A percentile compares a stretch with the other conserved stretches of the same genome.
These are phyloP conservation scores for Eucalyptus curtisii DNA, from an alignment of 345 rosid species.

Conservation along the genomic window DNA sequence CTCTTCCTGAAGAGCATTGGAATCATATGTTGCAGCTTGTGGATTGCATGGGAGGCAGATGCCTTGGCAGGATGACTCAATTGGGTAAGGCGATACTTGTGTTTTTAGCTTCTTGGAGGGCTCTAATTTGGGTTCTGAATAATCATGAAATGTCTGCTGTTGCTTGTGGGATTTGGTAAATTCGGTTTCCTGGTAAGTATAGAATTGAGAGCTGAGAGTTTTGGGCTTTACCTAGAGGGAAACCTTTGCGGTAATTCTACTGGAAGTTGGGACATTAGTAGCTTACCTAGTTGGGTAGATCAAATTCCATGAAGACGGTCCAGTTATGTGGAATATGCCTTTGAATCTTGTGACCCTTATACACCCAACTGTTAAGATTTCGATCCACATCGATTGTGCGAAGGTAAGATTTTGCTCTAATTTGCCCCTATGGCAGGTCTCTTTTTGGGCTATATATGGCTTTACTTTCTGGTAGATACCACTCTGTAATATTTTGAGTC, in stretches of 20 bases:
- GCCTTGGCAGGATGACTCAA: not conserved
- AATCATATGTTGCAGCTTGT: not conserved
- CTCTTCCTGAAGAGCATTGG: not conserved
- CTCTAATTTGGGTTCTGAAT: not conserved
- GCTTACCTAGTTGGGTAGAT: not conserved
- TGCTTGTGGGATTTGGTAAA: not conserved
- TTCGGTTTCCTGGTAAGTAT: not conserved
- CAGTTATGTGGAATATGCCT: not conserved
- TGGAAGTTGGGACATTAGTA: not conserved
- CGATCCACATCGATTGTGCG: not conserved
- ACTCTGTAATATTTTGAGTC: not conserved
- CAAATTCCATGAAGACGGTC: not conserved
- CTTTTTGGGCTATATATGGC: not conserved
- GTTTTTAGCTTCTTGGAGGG: not conserved
- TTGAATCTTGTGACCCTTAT: not conserved
- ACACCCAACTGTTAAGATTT: not conserved
- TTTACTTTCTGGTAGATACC: not conserved
- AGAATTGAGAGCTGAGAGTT: not conserved
- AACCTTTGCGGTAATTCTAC: not conserved
- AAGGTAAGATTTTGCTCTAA: not conserved
- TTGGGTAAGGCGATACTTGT: not conserved
- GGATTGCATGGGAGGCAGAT: not conserved
- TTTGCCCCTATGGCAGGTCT: not conserved
- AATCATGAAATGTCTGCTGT: not conserved
- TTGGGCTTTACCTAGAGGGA: not conserved